These are phyloP conservation scores for Diaporthe sp. DNA, from an alignment of 2,329 filamentous ascomycete genomes.

Conservation along the genomic window DNA sequence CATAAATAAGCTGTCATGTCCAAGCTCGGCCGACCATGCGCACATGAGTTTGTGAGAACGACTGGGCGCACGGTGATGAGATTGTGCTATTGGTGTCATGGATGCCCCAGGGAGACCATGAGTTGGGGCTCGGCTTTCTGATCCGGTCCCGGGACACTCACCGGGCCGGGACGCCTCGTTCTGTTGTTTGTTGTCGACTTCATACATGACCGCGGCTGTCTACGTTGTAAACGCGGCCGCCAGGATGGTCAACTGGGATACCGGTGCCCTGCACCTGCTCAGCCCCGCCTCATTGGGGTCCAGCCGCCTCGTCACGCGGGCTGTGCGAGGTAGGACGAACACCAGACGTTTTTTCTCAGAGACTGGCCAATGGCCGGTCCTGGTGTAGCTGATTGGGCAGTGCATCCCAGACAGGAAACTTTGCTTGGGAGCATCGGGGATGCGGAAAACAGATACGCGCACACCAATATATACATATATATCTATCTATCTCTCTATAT, in stretches of 20 bases:
- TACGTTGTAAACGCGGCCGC: neutral
- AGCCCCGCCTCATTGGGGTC: neutral
- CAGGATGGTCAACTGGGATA: neutral
- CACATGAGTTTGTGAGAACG: neutral
- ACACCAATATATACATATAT: neutral
- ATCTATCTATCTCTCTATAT: too few relatives aligned
- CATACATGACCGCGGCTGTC: neutral
- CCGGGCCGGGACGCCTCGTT: neutral
- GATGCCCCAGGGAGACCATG: neutral
- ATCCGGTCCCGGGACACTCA: neutral
- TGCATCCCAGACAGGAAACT: constrained; percentile 1
- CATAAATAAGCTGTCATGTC: neutral
- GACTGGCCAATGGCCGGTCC: neutral
- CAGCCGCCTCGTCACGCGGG: neutral
- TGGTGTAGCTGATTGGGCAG: constrained; percentile 14
- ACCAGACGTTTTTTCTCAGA: neutral
- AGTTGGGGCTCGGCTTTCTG: neutral
- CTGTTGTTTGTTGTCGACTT: neutral
- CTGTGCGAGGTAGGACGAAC: constrained; percentile 2
- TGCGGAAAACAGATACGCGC: neutral
- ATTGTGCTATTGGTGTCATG: neutral
- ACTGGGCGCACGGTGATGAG: neutral
- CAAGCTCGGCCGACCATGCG: neutral
- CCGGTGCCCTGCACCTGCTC: neutral
- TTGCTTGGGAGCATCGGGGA: neutral